These are phyloP conservation scores for Dictyostelium capitatum DNA, from an alignment of 78 protist genomes.

Conservation along the genomic window DNA sequence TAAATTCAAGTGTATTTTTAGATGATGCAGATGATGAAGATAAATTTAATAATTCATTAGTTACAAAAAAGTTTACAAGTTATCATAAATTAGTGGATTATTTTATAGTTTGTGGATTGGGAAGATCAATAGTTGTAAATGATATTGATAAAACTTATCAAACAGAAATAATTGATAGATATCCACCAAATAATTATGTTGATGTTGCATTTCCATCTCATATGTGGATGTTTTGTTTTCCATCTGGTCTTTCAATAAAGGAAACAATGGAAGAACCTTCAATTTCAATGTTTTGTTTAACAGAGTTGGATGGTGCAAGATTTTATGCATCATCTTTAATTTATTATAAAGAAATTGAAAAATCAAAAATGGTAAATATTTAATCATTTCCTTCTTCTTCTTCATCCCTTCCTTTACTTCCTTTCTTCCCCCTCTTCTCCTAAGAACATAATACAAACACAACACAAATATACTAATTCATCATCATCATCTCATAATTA, in stretches of 20 bases:
- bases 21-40: neutral
- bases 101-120: constrained; percentile 71
- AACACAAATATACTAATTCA: neutral
- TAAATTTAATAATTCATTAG: neutral
- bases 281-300: constrained; percentile 69
- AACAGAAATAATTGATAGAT: constrained; percentile 62
- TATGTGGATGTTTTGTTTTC: constrained; percentile 85
- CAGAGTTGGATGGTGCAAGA: constrained; percentile 74
- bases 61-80: constrained; percentile 5
- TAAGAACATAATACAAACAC: no score
- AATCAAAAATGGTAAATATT: constrained; percentile 39
- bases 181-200: constrained; percentile 27
- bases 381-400: no score
- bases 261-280: constrained; percentile 30
- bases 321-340: constrained; percentile 56
- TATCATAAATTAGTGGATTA: constrained; percentile 55
- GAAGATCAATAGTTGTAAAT: constrained; percentile 53
- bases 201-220: constrained; percentile 54
- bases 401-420: no score
- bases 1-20: neutral
- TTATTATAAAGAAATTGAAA: constrained; percentile 58
- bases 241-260: constrained; percentile 52
- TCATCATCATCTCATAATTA: no score
- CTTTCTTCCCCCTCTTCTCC: no score
- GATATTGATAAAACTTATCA: constrained; percentile 47